phyloP scores from a whole-genome alignment of 2,329 filamentous ascomycete species.

The Plectosphaerella sp. region DNA sequence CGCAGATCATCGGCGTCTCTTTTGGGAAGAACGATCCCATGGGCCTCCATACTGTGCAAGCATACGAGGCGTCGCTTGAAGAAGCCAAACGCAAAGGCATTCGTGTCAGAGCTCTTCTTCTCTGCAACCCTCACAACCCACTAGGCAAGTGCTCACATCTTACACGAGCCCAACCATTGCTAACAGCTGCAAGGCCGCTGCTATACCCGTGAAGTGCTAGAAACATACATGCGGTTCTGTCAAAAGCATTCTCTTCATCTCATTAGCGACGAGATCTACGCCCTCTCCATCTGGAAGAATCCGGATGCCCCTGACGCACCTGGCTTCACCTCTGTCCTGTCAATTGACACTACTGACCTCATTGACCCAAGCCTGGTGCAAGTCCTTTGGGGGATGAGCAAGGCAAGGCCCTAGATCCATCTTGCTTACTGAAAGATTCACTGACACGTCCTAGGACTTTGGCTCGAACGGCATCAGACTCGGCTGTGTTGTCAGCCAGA shows the following conservation, averaged over 20 bases:
- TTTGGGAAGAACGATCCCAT: constrained; percentile 41
- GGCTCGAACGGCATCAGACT: constrained; percentile 51
- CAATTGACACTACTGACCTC: constrained; percentile 34
- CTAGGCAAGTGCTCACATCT: constrained; percentile 21
- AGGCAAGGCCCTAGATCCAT: constrained; percentile 12
- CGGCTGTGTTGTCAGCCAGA: constrained; percentile 44
- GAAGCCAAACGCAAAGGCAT: constrained; percentile 30
- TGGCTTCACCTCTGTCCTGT: constrained; percentile 40
- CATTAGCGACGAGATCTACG: constrained; percentile 47
- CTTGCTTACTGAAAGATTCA: not conserved
- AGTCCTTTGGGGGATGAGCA: constrained; percentile 40
- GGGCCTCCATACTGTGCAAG: constrained; percentile 29
- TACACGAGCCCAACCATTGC: not conserved
- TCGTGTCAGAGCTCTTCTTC: constrained; percentile 40
- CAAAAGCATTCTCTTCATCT: constrained; percentile 43
- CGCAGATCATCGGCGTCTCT: constrained; percentile 34
- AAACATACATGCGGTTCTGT: constrained; percentile 42
- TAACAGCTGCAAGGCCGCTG: constrained; percentile 28
- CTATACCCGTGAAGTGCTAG: constrained; percentile 33
- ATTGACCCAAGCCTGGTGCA: constrained; percentile 48
- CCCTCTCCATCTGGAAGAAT: constrained; percentile 45
- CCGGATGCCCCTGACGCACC: constrained; percentile 18
- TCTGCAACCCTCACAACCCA: constrained; percentile 49
- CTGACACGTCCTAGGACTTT: constrained; percentile 34
- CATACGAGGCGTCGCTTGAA: constrained; percentile 40